Base-by-base conservation (phyloP, 768 basidiomycete species). In the Fomitopsis pulvina region DNA sequence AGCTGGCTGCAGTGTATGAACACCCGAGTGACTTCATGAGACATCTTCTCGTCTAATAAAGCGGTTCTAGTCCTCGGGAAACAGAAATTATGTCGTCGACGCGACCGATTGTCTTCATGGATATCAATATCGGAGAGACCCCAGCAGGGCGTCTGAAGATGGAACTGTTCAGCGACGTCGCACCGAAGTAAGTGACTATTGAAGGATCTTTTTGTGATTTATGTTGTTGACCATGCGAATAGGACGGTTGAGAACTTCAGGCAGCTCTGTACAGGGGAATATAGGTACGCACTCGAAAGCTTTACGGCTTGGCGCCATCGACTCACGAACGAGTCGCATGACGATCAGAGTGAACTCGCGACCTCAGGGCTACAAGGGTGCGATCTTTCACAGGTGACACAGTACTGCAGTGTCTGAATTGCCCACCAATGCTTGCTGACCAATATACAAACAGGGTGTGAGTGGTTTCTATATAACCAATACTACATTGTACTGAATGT, bases 241-340 rank as follows among this genome's bases (percentile, higher is more conserved):
- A 96, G 94, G 62, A 98, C 95, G 2, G 92, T 93, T 7, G 95
- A 99, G 69, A 99, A 98, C 72, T 98, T 98, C 62, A 76, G 96
- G 53, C 95, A 98, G 60, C 72, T 98, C 24, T 98, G 95, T 63
- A 97, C 94, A 2, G 96, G 96, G n/a, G 95, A 98, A 70, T 89
- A 81, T 68, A 79, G 92, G 89, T 93, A 37, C 4, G 34, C 34
- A n/a, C n/a, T n/a, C n/a, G n/a, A n/a, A n/a, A n/a, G n/a, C n/a
- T n/a, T n/a, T n/a, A n/a, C n/a, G n/a, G n/a, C n/a, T n/a, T n/a
- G n/a, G n/a, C n/a, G n/a, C n/a, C n/a, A n/a, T n/a, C n/a, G 29
- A 30, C 29, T 30, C 29, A 37, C 14, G n/a, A n/a, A n/a, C 18
- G 18, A 32, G 11, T 39, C 45, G 20, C 24, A n/a, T 21, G 16